Conservation (phyloP, 2,329 filamentous ascomycete genomes). For the Hypoxylon sp. region DNA sequence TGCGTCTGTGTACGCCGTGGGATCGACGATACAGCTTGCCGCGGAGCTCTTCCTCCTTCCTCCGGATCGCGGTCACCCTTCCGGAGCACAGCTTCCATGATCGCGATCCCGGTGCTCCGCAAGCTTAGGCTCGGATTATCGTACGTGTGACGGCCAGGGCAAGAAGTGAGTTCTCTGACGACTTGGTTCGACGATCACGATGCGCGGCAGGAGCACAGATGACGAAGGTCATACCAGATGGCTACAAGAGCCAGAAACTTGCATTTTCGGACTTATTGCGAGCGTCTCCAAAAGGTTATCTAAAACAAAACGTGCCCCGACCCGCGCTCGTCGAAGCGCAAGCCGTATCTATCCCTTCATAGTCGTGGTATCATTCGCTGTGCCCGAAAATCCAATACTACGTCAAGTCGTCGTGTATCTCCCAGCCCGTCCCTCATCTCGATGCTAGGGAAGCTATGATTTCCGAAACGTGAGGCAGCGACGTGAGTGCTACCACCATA, state of each 20-base stretch:
- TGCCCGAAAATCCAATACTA: slow-evolving; percentile 18
- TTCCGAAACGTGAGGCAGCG: slow-evolving; percentile 54
- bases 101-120: neutral
- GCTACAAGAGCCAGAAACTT: neutral
- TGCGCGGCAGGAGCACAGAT: slow-evolving; percentile 1
- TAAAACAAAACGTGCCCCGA: neutral
- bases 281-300: slow-evolving; percentile 6
- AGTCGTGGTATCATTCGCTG: slow-evolving; percentile 32
- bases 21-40: slow-evolving; percentile 15
- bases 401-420: slow-evolving; percentile 3
- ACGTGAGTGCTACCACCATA: slow-evolving; percentile 63
- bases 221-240: slow-evolving; percentile 7
- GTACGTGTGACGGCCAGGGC: neutral
- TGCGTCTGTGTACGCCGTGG: slow-evolving; percentile 5
- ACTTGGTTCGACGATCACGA: slow-evolving; percentile 18
- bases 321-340: neutral
- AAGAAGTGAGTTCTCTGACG: neutral
- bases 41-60: neutral
- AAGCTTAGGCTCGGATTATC: neutral
- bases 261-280: neutral
- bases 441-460: slow-evolving; percentile 49
- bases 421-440: slow-evolving; percentile 25
- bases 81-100: neutral
- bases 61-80: neutral
- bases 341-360: slow-evolving; percentile 5